Base-by-base conservation (phyloP, 345 rosid species). In the Brassica rapa region DNA sequence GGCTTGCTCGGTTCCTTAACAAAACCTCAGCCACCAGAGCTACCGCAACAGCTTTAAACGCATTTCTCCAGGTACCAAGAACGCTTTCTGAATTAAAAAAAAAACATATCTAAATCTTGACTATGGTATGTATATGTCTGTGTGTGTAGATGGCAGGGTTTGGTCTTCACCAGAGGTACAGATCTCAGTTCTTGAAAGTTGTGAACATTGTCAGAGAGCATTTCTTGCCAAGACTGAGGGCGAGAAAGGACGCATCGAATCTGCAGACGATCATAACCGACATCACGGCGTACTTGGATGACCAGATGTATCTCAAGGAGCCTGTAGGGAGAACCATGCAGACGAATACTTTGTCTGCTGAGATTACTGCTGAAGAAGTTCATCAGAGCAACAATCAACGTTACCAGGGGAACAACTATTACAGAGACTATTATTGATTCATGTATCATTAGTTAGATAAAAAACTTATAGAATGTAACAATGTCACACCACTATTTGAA, bases 1-100 rank as follows among this genome's bases (percentile, higher is more conserved):
- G 97, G 94, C 84, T 91, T 71, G 92, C 91, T 0, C 84, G 93
- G 77, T 88, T 91, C 74, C 79, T 87, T 69, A 85, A 89, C 84
- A 72, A 76, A 15, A 87, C 89, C 41, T 86, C 92, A 37, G 88
- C 92, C 35, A 90, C 91, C 72, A 79, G 68, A 73, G 91, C 82
- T 51, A 90, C 98, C 5, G 93, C 91, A 15, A 84, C 82, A 41
- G 94, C 94, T 16, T 81, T 95, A 82, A 87, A 85, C 39, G 83
- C 94, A 65, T 93, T 95, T 82, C 80, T 79, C 51, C 73, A 71
- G 59, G 59, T 53, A 15, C 59, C 59, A 16, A 53, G 10, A 15
- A 15, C 1, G 4, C 4, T 53, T 53, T 53, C 24, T 15, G 24
- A 53, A 53, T 33, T 33, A 8, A 8, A 0, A 46, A 46, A 46